Evolutionary conservation across 768 basidiomycete genomes (phyloP).

Genomic region (Filobasidium wieringae): DNA sequence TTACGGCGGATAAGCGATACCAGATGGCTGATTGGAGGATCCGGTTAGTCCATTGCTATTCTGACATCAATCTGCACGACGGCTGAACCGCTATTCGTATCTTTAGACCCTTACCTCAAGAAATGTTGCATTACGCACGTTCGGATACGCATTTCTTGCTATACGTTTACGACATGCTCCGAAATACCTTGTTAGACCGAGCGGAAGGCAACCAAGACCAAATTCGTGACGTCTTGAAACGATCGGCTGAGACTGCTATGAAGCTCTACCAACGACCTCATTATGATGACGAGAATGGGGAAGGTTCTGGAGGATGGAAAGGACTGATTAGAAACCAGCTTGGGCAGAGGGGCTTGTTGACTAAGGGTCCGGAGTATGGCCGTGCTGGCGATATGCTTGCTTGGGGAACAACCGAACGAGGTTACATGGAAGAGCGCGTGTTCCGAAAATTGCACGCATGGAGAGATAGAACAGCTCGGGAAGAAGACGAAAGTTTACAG

Average conservation of each 20-base stretch:
- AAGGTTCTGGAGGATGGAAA: slow-evolving; percentile 64
- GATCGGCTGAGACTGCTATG: slow-evolving; percentile 66
- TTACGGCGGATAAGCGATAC: slow-evolving; percentile 84
- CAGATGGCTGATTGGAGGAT: slow-evolving; percentile 98
- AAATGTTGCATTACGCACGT: slow-evolving; percentile 85
- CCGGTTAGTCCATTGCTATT: slow-evolving; percentile 43
- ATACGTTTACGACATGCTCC: slow-evolving; percentile 80
- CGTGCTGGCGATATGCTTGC: slow-evolving; percentile 11
- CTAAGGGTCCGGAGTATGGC: background rate
- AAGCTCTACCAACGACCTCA: slow-evolving; percentile 56
- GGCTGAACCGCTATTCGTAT: background rate
- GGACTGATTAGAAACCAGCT: slow-evolving; percentile 63
- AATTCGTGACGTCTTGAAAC: slow-evolving; percentile 54
- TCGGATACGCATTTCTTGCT: slow-evolving; percentile 94
- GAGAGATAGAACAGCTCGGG: slow-evolving; percentile 65
- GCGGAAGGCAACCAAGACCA: slow-evolving; percentile 42
- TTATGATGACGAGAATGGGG: slow-evolving; percentile 57
- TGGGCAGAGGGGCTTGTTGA: slow-evolving; percentile 46
- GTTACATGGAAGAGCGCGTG: slow-evolving; percentile 49
- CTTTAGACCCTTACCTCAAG: slow-evolving; percentile 64
- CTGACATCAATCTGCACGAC: background rate
- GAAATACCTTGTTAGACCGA: slow-evolving; percentile 59
- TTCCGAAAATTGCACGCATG: slow-evolving; percentile 66
- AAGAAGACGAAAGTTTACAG: slow-evolving; percentile 77
- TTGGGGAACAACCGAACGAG: slow-evolving; percentile 15